These are phyloP conservation scores for Quercus tomentella DNA, from an alignment of 331 rosid species.

Conservation along the genomic window DNA sequence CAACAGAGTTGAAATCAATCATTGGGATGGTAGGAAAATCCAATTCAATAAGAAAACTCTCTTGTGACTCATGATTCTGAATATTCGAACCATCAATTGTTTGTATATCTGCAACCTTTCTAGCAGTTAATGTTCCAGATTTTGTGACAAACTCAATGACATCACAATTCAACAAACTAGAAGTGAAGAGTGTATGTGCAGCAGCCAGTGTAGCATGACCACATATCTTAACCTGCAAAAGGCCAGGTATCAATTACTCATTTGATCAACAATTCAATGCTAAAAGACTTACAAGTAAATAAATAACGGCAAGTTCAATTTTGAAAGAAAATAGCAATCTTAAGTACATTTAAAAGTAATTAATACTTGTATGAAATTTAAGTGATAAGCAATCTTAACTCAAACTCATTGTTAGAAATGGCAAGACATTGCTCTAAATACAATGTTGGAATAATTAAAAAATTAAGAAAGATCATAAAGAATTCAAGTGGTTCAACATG, in stretches of 20 bases:
- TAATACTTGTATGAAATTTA: too few species aligned
- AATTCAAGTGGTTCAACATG: too few species aligned
- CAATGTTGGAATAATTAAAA: too few species aligned
- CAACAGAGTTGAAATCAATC: constrained; percentile 34
- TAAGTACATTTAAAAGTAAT: too few species aligned
- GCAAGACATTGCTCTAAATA: too few species aligned
- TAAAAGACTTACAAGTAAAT: too few species aligned
- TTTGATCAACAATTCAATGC: too few species aligned
- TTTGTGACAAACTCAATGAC: constrained; percentile 62
- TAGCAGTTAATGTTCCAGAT: constrained; percentile 62
- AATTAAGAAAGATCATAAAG: too few species aligned
- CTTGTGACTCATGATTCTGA: constrained; percentile 35
- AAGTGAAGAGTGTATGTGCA: constrained; percentile 52
- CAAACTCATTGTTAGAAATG: too few species aligned
- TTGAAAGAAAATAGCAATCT: too few species aligned
- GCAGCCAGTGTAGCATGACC: constrained; percentile 93
- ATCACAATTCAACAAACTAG: constrained; percentile 37
- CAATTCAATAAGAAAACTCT: constrained; percentile 49
- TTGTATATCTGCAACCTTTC: constrained; percentile 25
- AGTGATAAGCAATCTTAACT: too few species aligned
- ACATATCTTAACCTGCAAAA: constrained; percentile 66
- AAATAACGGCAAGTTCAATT: too few species aligned
- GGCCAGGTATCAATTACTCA: not conserved
- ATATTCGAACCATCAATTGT: constrained; percentile 5
- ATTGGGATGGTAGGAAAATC: constrained; percentile 49